These are phyloP conservation scores for Aspergillus clavatus DNA, from an alignment of 2,329 filamentous ascomycete species.

Conservation along the genomic window DNA sequence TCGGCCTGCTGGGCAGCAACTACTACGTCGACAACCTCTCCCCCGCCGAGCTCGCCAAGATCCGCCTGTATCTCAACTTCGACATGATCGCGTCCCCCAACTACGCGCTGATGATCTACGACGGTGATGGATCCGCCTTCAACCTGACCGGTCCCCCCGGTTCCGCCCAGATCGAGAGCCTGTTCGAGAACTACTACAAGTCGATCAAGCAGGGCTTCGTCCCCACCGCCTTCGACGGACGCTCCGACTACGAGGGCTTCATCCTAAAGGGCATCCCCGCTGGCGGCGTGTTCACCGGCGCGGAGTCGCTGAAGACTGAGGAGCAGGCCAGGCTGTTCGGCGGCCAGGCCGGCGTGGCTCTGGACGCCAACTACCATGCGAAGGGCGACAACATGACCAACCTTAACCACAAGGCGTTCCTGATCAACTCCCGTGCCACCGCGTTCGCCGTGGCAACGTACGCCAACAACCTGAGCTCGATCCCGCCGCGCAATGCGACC, in stretches of 20 bases:
- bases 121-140: slow-evolving; percentile 43
- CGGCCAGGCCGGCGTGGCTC: slow-evolving; percentile 58
- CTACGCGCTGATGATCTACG: slow-evolving; percentile 53
- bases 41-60: slow-evolving; percentile 51
- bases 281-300: slow-evolving; percentile 72
- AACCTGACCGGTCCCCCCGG: slow-evolving; percentile 55
- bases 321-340: slow-evolving; percentile 64
- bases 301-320: slow-evolving; percentile 69
- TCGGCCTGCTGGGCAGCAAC: slow-evolving; percentile 57
- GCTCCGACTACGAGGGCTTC: slow-evolving; percentile 76
- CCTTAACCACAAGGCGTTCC: slow-evolving; percentile 38
- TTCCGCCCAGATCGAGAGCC: slow-evolving; percentile 62
- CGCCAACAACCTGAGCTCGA: slow-evolving; percentile 18
- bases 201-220: slow-evolving; percentile 60
- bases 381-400: slow-evolving; percentile 52
- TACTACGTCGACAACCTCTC: slow-evolving; percentile 52
- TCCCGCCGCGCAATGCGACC: slow-evolving; percentile 14
- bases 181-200: slow-evolving; percentile 65
- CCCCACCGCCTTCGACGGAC: slow-evolving; percentile 70
- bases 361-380: slow-evolving; percentile 55
- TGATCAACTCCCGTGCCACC: slow-evolving; percentile 24
- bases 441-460: slow-evolving; percentile 27
- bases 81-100: slow-evolving; percentile 67
- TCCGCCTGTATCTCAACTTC: slow-evolving; percentile 65
- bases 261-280: slow-evolving; percentile 67